Evolutionary conservation across 139 green algal genomes (phyloP).

Genomic region (Trebouxia sp.): DNA sequence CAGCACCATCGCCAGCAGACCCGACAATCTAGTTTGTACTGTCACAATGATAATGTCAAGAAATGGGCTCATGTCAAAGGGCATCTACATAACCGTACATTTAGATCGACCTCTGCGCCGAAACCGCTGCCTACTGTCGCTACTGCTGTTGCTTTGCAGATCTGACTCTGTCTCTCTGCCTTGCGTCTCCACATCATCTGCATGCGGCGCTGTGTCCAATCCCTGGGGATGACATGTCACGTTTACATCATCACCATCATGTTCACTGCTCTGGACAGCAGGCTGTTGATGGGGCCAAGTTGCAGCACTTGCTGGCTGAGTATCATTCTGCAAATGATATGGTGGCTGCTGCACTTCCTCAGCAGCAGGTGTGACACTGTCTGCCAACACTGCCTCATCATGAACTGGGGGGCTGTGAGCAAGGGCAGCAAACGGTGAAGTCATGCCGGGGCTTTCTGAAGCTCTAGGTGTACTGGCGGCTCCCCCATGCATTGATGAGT

Average conservation of each 20-base stretch:
- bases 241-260: background rate
- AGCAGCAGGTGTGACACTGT: background rate
- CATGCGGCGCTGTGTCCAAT: too few relatives aligned
- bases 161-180: background rate
- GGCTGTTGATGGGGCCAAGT: background rate
- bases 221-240: too few relatives aligned
- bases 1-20: too few relatives aligned
- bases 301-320: background rate
- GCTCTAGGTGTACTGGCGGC: background rate
- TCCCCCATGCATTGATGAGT: background rate
- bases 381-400: background rate
- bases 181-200: background rate
- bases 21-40: too few relatives aligned
- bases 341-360: background rate
- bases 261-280: background rate
- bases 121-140: background rate
- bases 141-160: background rate
- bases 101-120: background rate
- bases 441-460: background rate
- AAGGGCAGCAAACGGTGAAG: background rate
- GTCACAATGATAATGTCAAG: too few relatives aligned
- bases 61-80: too few relatives aligned
- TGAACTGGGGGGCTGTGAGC: background rate
- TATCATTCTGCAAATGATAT: background rate
- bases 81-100: conserved; percentile 6